Conservation (phyloP, 345 rosid genomes). For the Dimocarpus longan region DNA sequence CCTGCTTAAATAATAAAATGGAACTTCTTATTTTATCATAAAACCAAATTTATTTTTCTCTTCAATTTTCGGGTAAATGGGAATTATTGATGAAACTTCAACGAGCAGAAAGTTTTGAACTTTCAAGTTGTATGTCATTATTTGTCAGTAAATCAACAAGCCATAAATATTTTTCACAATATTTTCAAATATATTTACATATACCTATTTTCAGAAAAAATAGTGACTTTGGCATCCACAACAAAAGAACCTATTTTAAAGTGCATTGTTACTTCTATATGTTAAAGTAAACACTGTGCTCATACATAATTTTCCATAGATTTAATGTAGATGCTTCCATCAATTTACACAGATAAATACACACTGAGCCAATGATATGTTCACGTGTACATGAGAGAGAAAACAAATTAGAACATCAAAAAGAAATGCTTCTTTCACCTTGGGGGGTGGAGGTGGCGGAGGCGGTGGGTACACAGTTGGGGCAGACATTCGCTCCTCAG, state of each 20-base stretch:
- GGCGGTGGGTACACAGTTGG: constrained; percentile 98
- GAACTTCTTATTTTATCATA: constrained; percentile 3
- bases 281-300: neutral
- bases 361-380: neutral
- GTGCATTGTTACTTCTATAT: neutral
- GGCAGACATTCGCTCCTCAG: constrained; percentile 98
- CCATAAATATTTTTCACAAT: neutral
- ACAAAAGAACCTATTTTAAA: neutral
- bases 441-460: constrained; percentile 94
- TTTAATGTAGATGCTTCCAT: neutral
- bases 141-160: constrained; percentile 1
- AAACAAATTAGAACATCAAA: neutral
- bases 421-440: constrained; percentile 43
- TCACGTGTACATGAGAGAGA: constrained; percentile 5
- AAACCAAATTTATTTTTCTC: neutral
- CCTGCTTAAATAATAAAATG: constrained; percentile 43
- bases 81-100: neutral
- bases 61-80: neutral
- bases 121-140: neutral
- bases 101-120: neutral
- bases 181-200: too few relatives aligned
- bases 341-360: neutral
- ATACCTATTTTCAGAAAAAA: too few relatives aligned
- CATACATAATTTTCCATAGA: neutral
- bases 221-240: neutral